Percentiles rank a stretch among this genome's conserved stretches.
These are phyloP conservation scores for Elongisporangium senticosum DNA, from an alignment of 352 stramenopile genomes.

Conservation along the genomic window DNA sequence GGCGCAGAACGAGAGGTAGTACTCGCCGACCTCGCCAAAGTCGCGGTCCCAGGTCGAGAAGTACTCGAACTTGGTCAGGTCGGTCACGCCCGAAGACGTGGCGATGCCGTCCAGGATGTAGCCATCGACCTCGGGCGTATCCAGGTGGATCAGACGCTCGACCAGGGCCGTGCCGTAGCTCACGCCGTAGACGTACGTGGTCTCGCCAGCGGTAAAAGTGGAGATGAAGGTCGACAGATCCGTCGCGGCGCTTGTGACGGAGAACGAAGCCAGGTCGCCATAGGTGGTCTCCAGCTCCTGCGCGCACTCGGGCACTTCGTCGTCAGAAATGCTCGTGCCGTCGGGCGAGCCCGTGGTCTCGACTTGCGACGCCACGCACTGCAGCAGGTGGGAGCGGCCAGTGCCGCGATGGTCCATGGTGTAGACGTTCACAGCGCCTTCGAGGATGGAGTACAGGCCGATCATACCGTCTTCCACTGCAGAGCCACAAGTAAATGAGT, in stretches of 20 bases:
- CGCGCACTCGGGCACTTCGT: conserved; percentile 26
- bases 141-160: conserved; percentile 41
- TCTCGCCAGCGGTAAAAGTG: conserved; percentile 14
- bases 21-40: conserved; percentile 27
- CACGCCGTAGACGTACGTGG: conserved; percentile 32
- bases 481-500: conserved; percentile 1
- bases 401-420: conserved; percentile 53
- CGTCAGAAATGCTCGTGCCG: conserved; percentile 11
- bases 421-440: conserved; percentile 40
- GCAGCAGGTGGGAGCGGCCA: conserved; percentile 29
- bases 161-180: conserved; percentile 47
- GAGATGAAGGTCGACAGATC: conserved; percentile 32
- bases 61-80: conserved; percentile 21
- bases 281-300: conserved; percentile 31
- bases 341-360: conserved; percentile 26
- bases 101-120: conserved; percentile 44
- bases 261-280: conserved; percentile 35
- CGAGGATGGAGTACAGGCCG: conserved; percentile 16
- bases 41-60: conserved; percentile 32
- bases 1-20: conserved; percentile 19
- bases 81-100: conserved; percentile 24
- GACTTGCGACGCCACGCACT: conserved; percentile 34
- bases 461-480: conserved; percentile 35
- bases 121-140: conserved; percentile 25
- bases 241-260: conserved; percentile 33